phyloP scores from a whole-genome alignment of 2,329 filamentous ascomycete species.

The Dothidotthia symphoricarpi region DNA sequence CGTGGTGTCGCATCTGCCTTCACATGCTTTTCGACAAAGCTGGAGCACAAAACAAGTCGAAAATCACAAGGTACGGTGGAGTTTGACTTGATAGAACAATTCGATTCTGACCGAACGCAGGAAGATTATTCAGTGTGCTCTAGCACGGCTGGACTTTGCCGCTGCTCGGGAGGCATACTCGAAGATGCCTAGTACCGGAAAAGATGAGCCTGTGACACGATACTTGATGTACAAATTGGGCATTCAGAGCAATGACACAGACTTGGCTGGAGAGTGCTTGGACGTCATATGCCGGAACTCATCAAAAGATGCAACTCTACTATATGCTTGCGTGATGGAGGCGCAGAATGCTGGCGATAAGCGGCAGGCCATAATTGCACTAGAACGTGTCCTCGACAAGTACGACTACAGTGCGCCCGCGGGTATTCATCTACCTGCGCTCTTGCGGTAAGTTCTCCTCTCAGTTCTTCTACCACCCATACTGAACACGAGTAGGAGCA shows the following conservation, averaged over 20 bases:
- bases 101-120: constrained; percentile 46
- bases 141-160: constrained; percentile 58
- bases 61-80: constrained; percentile 60
- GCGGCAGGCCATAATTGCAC: constrained; percentile 56
- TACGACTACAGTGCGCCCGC: constrained; percentile 50
- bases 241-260: constrained; percentile 57
- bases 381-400: constrained; percentile 61
- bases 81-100: neutral
- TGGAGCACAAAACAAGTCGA: constrained; percentile 65
- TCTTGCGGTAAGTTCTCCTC: constrained; percentile 58
- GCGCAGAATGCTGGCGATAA: constrained; percentile 66
- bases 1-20: constrained; percentile 70
- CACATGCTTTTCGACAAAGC: constrained; percentile 65
- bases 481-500: constrained; percentile 38
- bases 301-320: constrained; percentile 58
- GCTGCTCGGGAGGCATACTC: constrained; percentile 57
- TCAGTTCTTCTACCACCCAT: constrained; percentile 7
- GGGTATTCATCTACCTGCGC: constrained; percentile 59
- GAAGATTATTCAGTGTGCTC: constrained; percentile 69
- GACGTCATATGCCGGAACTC: constrained; percentile 56
- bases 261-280: constrained; percentile 63
- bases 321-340: constrained; percentile 80
- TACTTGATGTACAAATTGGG: constrained; percentile 76
- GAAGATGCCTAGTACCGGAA: constrained; percentile 58
- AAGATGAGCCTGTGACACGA: constrained; percentile 63